Evolutionary conservation across 371 early-diverging fungal genomes (phyloP).

Genomic region (Mortierella sp.): DNA sequence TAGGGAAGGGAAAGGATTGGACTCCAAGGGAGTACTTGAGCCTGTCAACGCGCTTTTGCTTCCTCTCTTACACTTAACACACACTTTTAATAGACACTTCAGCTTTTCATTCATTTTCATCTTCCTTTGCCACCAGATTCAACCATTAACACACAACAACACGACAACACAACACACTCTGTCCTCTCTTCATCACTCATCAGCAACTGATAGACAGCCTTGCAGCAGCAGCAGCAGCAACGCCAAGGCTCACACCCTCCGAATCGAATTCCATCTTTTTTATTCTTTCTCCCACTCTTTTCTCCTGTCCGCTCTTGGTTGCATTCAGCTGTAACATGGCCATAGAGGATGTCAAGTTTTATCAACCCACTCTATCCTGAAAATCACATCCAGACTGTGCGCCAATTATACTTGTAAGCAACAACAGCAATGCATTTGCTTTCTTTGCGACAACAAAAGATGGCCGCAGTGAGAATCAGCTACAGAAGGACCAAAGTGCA

Average conservation of each 20-base stretch:
- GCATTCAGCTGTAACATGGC: conserved; percentile 51
- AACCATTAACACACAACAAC: not conserved
- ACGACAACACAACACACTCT: not conserved
- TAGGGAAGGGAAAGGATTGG: not conserved
- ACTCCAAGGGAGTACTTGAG: not conserved
- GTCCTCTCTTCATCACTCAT: not conserved
- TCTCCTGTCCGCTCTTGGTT: not conserved
- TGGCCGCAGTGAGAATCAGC: not conserved
- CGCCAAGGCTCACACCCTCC: not conserved
- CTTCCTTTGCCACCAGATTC: not conserved
- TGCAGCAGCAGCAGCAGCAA: not conserved
- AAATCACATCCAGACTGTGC: conserved; percentile 46
- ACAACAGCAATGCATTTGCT: not conserved
- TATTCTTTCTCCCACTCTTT: not conserved
- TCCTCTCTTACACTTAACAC: not conserved
- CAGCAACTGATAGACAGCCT: not conserved
- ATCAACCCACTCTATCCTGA: conserved; percentile 50
- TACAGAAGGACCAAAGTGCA: not conserved
- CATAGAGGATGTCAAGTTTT: conserved; percentile 59
- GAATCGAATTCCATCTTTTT: not conserved
- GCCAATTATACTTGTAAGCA: conserved; percentile 51
- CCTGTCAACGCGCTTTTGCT: not conserved
- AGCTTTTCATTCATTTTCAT: not conserved
- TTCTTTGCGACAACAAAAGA: not conserved
- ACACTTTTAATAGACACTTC: not conserved